Conservation (phyloP, 306 rosid genomes). For the Dalbergia cochinchinensis region DNA sequence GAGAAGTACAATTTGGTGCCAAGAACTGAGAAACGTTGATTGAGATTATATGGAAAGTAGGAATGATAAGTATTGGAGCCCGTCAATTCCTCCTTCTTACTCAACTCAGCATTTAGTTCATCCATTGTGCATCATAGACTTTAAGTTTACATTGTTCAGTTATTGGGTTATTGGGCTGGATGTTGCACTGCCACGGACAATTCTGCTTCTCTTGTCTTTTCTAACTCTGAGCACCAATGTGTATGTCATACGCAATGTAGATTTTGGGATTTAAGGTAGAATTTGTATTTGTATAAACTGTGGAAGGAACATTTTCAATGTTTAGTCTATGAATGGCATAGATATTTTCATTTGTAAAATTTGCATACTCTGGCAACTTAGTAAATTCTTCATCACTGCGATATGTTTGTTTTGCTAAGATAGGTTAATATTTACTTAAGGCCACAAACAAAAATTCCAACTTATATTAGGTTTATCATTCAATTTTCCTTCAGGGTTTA, state of each 20-base stretch:
- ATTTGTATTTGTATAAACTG: background rate
- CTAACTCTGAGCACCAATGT: background rate
- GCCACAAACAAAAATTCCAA: background rate
- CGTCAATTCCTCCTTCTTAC: background rate
- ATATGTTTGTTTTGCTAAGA: background rate
- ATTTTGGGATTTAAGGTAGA: background rate
- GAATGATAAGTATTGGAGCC: background rate
- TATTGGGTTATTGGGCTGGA: too few species aligned
- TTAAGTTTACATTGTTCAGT: too few species aligned
- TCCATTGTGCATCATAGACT: background rate
- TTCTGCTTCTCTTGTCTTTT: too few species aligned
- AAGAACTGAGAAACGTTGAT: background rate
- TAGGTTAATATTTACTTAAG: background rate
- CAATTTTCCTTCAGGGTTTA: constrained; percentile 55
- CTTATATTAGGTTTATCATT: constrained; percentile 22
- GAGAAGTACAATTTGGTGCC: background rate
- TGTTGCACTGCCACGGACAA: background rate
- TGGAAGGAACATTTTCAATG: background rate
- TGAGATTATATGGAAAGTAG: too few species aligned
- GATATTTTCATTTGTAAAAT: background rate
- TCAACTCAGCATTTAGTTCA: background rate
- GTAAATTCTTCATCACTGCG: background rate
- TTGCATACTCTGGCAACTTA: background rate
- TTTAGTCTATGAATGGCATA: background rate
- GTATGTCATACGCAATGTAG: background rate